These are phyloP conservation scores for Vinca major DNA, from an alignment of 305 asterid genomes.

Conservation along the genomic window DNA sequence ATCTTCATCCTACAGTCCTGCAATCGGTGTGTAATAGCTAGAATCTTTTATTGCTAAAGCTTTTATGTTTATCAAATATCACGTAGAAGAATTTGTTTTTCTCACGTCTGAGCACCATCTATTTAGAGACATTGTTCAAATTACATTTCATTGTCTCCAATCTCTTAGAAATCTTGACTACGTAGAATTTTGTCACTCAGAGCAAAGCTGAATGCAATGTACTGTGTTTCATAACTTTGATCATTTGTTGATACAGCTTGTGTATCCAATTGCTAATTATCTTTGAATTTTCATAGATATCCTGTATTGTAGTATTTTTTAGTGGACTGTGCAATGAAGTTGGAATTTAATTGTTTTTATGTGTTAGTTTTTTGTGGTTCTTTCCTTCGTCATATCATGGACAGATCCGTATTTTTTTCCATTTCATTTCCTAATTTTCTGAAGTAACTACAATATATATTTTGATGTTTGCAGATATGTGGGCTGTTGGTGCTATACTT, in stretches of 20 bases:
- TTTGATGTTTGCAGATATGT: constrained; percentile 56
- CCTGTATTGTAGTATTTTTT: not conserved
- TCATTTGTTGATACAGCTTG: not conserved
- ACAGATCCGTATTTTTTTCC: constrained; percentile 7
- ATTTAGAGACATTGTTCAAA: not conserved
- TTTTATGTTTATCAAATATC: constrained; percentile 4
- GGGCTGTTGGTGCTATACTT: constrained; percentile 97
- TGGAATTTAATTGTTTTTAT: not conserved
- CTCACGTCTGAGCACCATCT: not conserved
- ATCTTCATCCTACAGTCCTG: constrained; percentile 70
- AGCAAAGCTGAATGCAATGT: not conserved
- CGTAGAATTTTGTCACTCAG: not conserved
- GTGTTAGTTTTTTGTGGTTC: not conserved
- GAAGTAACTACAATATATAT: constrained; percentile 5
- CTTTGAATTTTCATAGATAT: not conserved
- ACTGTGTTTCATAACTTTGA: not conserved
- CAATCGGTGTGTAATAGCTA: constrained; percentile 54
- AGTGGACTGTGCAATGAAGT: not conserved
- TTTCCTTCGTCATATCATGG: not conserved
- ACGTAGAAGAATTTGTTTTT: not conserved
- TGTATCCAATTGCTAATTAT: not conserved
- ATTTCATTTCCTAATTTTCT: not conserved
- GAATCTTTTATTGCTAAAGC: constrained; percentile 10
- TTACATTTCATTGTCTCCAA: not conserved
- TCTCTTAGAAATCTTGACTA: not conserved